Evolutionary conservation across 2,329 filamentous ascomycete species (phyloP).

Genomic region (Fusarium sp.): DNA sequence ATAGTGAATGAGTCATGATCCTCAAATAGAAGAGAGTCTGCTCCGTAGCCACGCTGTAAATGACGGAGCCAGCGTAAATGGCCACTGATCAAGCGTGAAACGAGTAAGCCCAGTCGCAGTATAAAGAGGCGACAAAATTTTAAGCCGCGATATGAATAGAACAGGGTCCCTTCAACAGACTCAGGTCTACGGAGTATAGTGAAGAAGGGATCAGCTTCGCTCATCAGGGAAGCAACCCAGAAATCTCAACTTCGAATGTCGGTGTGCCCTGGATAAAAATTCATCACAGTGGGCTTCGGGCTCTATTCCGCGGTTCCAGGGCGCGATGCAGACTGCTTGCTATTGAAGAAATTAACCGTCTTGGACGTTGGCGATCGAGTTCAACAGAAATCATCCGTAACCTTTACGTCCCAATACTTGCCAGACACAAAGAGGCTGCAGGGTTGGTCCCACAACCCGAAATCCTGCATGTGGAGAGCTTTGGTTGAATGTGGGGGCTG

Average conservation of each 20-base stretch:
- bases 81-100: conserved; percentile 3
- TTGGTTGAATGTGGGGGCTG: conserved; percentile 23
- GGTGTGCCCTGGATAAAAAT: conserved; percentile 19
- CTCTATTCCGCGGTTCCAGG: conserved; percentile 2
- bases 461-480: conserved; percentile 15
- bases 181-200: conserved; percentile 13
- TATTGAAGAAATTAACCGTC: conserved; percentile 13
- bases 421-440: conserved; percentile 23
- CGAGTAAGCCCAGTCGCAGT: conserved; percentile 4
- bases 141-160: conserved; percentile 29
- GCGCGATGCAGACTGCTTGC: conserved; percentile 23
- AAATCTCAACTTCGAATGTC: conserved; percentile 29
- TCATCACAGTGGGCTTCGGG: conserved; percentile 2
- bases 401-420: conserved; percentile 11
- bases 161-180: conserved; percentile 25
- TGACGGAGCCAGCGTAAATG: conserved; percentile 3
- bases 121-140: conserved; percentile 9
- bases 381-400: conserved; percentile 15
- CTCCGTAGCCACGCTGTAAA: not conserved
- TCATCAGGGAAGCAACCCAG: conserved; percentile 21
- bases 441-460: conserved; percentile 38
- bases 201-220: conserved; percentile 25
- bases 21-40: conserved; percentile 1
- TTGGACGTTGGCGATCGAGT: conserved; percentile 5
- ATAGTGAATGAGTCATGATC: not conserved